Percentiles rank a stretch among this genome's conserved stretches.
These are phyloP conservation scores for Condylostoma magnum DNA, from an alignment of 169 alveolate genomes.

Conservation along the genomic window DNA sequence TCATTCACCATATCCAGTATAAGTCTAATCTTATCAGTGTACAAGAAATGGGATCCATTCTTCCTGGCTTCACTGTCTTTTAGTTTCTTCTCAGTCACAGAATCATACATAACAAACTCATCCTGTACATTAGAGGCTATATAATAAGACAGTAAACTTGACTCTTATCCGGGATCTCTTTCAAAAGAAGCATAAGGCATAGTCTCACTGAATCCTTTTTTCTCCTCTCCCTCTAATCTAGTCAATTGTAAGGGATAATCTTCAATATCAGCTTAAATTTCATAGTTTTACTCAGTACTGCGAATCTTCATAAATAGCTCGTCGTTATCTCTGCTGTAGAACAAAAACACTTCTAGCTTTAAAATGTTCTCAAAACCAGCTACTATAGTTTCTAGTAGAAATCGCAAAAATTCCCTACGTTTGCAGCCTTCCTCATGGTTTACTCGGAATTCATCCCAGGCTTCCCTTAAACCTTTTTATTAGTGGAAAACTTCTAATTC, in stretches of 20 bases:
- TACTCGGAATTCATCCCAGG: neutral
- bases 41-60: neutral
- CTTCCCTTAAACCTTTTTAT: neutral
- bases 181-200: neutral
- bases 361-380: neutral
- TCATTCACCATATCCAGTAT: constrained; percentile 13
- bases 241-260: neutral
- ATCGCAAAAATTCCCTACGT: neutral
- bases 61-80: neutral
- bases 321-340: neutral
- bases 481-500: neutral
- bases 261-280: neutral
- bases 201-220: neutral
- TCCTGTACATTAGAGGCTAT: too few species aligned
- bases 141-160: neutral
- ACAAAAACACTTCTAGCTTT: neutral
- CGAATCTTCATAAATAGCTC: neutral
- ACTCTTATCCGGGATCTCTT: neutral
- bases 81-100: neutral
- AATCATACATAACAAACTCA: too few species aligned
- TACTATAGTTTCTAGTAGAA: neutral
- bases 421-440: neutral
- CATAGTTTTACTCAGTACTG: neutral
- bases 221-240: neutral
- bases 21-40: constrained; percentile 15